Conservation (phyloP, 495 filamentous ascomycete genomes). For the Pyrenopolyporus hunteri region DNA sequence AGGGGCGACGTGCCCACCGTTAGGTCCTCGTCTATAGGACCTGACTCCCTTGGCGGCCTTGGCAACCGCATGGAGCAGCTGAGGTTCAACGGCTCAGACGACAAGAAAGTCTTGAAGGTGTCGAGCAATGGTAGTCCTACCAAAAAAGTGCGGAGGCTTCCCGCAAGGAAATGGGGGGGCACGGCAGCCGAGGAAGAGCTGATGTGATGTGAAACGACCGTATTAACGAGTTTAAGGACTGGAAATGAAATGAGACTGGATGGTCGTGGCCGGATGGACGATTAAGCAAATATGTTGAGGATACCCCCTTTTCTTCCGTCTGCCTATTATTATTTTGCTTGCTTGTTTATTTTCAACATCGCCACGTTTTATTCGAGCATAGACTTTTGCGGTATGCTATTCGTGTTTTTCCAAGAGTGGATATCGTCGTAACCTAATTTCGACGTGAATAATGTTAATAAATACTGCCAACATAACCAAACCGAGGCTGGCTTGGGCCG, state of each 20-base stretch:
- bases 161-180: slow-evolving; percentile 46
- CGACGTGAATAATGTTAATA: too few relatives aligned
- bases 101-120: slow-evolving; percentile 37
- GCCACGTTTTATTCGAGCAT: too few relatives aligned
- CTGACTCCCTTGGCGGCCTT: slow-evolving; percentile 21
- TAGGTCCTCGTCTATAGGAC: slow-evolving; percentile 17
- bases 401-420: too few relatives aligned
- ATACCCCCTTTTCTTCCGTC: slow-evolving; percentile 33
- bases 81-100: slow-evolving; percentile 30
- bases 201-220: slow-evolving; percentile 31
- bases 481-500: too few relatives aligned
- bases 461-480: too few relatives aligned
- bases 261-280: background rate
- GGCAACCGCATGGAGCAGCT: slow-evolving; percentile 40
- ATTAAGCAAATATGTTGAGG: slow-evolving; percentile 15
- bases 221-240: background rate
- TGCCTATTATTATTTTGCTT: slow-evolving; percentile 2
- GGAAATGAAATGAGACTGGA: too few relatives aligned
- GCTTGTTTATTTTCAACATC: background rate
- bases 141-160: slow-evolving; percentile 51
- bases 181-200: slow-evolving; percentile 44
- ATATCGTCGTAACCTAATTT: too few relatives aligned
- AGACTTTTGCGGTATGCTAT: too few relatives aligned
- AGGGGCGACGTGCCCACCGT: slow-evolving; percentile 42
- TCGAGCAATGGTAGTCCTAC: slow-evolving; percentile 38